Base-by-base conservation (phyloP, 345 rosid genomes). In the Syzygium aromaticum region DNA sequence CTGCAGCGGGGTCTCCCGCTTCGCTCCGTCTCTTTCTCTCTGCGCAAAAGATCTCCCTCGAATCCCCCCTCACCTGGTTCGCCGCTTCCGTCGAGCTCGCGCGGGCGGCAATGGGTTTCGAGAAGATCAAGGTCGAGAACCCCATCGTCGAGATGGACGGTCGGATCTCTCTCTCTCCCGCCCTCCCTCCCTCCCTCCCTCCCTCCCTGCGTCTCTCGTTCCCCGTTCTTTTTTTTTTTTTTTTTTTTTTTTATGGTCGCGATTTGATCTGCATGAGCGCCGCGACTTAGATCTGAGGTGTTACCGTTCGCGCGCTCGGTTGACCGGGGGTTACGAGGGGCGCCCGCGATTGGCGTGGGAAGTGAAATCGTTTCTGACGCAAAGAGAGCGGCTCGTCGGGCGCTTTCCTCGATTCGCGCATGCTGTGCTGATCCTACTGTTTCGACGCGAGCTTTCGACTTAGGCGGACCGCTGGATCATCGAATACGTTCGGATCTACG, bases 61-160 rank as follows among this genome's bases (percentile, higher is more conserved):
- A 7, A 52, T 33, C 84, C 46, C 46, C 7, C 46, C 4, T 43
- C 4, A 43, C 51, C 61, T 30, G 21, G 14, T 38, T 15, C 56
- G 38, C 27, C 84, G 2, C 67, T 8, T 22, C 53, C 22, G 43
- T 22, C 4, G 43, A 46, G 56, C 2, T 27, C 46, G 43, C 27
- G 53, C 19, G 51, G 86, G 19, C 38, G 56, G 56, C 51, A 21
- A 96, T 96, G 99, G 96, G 92, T 78, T 93, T 93, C 87, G 92
- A 94, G 88, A 96, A 95, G 98, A 96, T 96, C 95, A 95, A 94
- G 95, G 99, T 96, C 53, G 92, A 95, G 82, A 96, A 94, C 86
- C 99, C 99, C 94, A 91, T 96, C 93, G 99, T 96, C 15, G 99
- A 96, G 92, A 96, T 96, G 99, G 99, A 96, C 87, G 99, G 99